Base-by-base conservation (phyloP, 2,329 filamentous ascomycete genomes). In the Alternaria arbusti region DNA sequence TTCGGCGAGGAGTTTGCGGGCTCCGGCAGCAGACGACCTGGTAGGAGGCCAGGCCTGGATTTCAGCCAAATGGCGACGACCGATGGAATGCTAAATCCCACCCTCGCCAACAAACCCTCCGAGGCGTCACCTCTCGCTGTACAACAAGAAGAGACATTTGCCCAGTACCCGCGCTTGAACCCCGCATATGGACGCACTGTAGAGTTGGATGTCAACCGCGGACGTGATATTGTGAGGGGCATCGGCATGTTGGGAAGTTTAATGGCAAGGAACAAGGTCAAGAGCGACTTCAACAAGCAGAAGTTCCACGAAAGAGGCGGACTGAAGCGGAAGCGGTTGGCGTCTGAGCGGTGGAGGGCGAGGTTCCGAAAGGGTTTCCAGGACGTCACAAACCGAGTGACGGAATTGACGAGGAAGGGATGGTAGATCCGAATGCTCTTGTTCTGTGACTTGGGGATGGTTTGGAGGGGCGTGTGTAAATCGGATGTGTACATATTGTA, bases 251-350 rank as follows among this genome's bases (percentile, higher is more conserved):
- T 89, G 67, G 74, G 74, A 12, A 71, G 65, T 26, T 67, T 81
- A 56, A 81, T 84, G 68, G 70, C 74, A 44, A 78, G 81, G 72
- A 94, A 95, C 74, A 83, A 80, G 46, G 82, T 96, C 54, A 83
- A 80, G 68, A 61, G 52, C 3, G 89, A 93, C 71, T 83, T 83
- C 57, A 77, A 79, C 20, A 78, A 72, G 66, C 92, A 96, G 81
- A 84, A 84, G 67, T 92, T 88, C 73, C 90, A 96, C 79, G 92
- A 96, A 84, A 83, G 93, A 50, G 86, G 86, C 0, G 93, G 92
- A 3, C 73, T 93, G 73, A 93, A 91, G 86, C 86, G 90, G 80
- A 96, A 96, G 88, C 86, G 92, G 73, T 80, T 93, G 70, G 84
- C 83, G 78, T 89, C 87, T 63, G 84, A 90, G 83, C 84, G 92